Evolutionary conservation across 192 early-diverging fungal species (phyloP), one percentile per base, ranked within the genome.

Genomic region (Globomyces pollinis-pini): DNA sequence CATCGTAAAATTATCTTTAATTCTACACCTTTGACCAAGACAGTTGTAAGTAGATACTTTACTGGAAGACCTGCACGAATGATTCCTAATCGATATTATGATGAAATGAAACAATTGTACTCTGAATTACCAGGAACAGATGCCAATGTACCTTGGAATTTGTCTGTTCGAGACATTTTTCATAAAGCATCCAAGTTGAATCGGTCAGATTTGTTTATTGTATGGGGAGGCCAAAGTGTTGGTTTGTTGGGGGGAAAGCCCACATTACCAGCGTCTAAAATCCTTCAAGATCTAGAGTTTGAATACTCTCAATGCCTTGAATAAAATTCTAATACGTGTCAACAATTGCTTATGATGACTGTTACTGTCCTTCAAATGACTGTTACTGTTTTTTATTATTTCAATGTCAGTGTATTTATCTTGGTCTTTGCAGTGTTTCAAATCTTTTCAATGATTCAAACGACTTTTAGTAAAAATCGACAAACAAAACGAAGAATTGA

Each of bases 201-300:
- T 18, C n/a, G 33, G 23, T 38, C 38, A 39, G 55, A 57, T 57
- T 44, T 57, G 55, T 57, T 57, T 57, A 57, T 57, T 31, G 55
- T 57, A 2, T 57, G 55, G 55, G 38, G 16, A 8, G 28, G 33
- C 18, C 55, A 57, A 16, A 16, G 36, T 31, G 24, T 30, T 13
- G 28, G 26, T 4, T 33, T 57, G n/a, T 24, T 51, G 12, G 32
- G 32, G 3, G 50, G 50, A 33, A 34, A n/a, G 8, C 21, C 18
- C 6, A 51, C 50, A 8, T 3, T 12, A 18, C 50, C 50, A n/a
- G 50, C 50, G 6, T n/a, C 28, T 5, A 2, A 16, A 16, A 51
- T 51, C n/a, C 6, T 51, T 33, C 2, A 30, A 33, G 33, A 6
- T 3, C 50, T 51, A 33, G 7, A 21, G 6, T 4, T 33, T 12